These are phyloP conservation scores for Iris pallida DNA, from an alignment of 116 monocot genomes.

Conservation along the genomic window DNA sequence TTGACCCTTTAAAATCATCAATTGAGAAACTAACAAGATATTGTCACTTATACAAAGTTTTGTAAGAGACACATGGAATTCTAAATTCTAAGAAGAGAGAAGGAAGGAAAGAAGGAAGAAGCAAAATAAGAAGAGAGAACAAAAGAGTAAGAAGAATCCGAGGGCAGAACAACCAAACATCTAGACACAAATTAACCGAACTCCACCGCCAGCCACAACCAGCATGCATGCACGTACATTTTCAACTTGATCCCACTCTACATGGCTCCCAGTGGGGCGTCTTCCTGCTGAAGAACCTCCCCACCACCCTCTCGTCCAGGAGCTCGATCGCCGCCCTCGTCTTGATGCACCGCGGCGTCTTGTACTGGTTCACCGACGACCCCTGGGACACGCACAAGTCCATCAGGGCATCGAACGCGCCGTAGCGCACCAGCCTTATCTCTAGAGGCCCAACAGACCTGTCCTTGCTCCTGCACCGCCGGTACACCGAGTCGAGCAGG, in stretches of 20 bases:
- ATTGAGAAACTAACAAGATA: too few relatives aligned
- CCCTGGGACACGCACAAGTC: conserved; percentile 62
- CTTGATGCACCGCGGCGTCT: conserved; percentile 77
- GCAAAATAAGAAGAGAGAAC: too few relatives aligned
- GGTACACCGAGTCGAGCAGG: conserved; percentile 50
- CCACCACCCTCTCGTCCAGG: conserved; percentile 44
- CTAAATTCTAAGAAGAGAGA: too few relatives aligned
- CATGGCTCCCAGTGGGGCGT: conserved; percentile 41
- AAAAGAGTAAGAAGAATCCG: too few relatives aligned
- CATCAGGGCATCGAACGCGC: conserved; percentile 72
- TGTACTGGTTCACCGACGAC: conserved; percentile 86
- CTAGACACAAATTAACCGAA: background rate
- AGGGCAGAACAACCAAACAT: too few relatives aligned
- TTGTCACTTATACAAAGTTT: too few relatives aligned
- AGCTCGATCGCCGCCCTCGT: conserved; percentile 34
- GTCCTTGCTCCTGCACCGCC: conserved; percentile 62
- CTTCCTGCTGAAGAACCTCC: conserved; percentile 51
- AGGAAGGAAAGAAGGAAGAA: too few relatives aligned
- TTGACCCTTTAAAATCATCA: too few relatives aligned
- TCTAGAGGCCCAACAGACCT: conserved; percentile 65
- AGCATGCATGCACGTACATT: background rate
- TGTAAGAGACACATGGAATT: too few relatives aligned
- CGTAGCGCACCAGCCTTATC: conserved; percentile 50
- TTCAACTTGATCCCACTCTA: background rate
- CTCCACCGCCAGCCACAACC: background rate